These are phyloP conservation scores for Phytophthora tubulina DNA, from an alignment of 352 stramenopile species.

Conservation along the genomic window DNA sequence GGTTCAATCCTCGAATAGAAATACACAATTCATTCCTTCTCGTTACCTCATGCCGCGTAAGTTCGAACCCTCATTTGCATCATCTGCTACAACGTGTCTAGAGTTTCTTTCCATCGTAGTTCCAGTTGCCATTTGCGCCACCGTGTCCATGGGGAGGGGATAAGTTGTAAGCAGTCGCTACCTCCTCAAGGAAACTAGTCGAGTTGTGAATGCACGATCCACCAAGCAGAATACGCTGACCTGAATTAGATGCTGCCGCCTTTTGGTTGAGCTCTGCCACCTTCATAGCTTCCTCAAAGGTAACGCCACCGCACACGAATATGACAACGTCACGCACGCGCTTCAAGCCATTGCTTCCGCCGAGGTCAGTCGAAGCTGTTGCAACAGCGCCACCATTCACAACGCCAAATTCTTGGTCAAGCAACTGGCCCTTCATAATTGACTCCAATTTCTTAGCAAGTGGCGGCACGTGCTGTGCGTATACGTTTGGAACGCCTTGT, in stretches of 20 bases:
- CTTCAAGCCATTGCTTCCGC: conserved; percentile 95
- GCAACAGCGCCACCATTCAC: conserved; percentile 91
- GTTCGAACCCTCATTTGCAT: conserved; percentile 7
- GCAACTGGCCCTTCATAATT: conserved; percentile 82
- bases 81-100: conserved; percentile 25
- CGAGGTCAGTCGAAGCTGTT: conserved; percentile 46
- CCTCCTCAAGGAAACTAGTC: conserved; percentile 96
- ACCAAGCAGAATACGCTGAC: conserved; percentile 94
- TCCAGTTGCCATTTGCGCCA: conserved; percentile 42
- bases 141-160: conserved; percentile 22
- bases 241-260: conserved; percentile 61
- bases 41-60: conserved; percentile 26
- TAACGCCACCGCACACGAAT: conserved; percentile 98
- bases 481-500: conserved; percentile 97
- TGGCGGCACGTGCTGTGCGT: conserved; percentile 98
- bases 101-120: conserved; percentile 76
- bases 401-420: conserved; percentile 92
- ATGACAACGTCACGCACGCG: conserved; percentile 97
- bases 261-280: conserved; percentile 97
- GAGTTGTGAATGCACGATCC: conserved; percentile 98
- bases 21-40: conserved; percentile 40
- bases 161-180: conserved; percentile 79
- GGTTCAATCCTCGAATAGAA: conserved; percentile 32
- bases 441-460: conserved; percentile 94
- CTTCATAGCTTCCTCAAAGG: conserved; percentile 99